Evolutionary conservation across 495 filamentous ascomycete species (phyloP).

Genomic region (Aspergillus steynii): DNA sequence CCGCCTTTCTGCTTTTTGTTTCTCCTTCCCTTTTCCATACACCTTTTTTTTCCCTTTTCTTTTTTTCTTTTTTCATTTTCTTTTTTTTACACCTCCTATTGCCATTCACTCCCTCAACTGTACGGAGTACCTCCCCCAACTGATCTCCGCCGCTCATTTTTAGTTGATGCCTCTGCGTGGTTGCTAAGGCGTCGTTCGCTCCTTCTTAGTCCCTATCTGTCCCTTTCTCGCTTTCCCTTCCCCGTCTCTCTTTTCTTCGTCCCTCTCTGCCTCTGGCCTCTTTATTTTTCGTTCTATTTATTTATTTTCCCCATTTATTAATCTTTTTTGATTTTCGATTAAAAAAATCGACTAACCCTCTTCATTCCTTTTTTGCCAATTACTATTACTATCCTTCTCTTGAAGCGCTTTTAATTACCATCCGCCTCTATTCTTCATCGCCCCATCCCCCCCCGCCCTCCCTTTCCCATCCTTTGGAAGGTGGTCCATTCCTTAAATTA

Average conservation of each 20-base stretch:
- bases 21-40: constrained; percentile 4
- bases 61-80: neutral
- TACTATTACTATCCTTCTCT: neutral
- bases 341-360: neutral
- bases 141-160: constrained; percentile 4
- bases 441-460: constrained; percentile 1
- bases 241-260: constrained; percentile 3
- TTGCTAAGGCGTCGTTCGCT: constrained; percentile 26
- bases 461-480: neutral
- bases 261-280: constrained; percentile 1
- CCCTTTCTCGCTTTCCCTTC: constrained; percentile 5
- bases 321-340: neutral
- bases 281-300: constrained; percentile 6
- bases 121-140: constrained; percentile 5
- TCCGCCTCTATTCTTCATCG: constrained; percentile 8
- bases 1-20: constrained; percentile 4
- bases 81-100: constrained; percentile 2
- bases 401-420: constrained; percentile 3
- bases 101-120: constrained; percentile 1
- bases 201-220: constrained; percentile 7
- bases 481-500: constrained; percentile 5
- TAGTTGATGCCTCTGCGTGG: constrained; percentile 22
- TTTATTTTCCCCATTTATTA: constrained; percentile 2
- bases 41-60: constrained; percentile 3
- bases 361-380: neutral